Percentiles rank a stretch among this genome's conserved stretches.
Conservation (phyloP, 2,329 filamentous ascomycete species). For the Verticillium albo-atrum region DNA sequence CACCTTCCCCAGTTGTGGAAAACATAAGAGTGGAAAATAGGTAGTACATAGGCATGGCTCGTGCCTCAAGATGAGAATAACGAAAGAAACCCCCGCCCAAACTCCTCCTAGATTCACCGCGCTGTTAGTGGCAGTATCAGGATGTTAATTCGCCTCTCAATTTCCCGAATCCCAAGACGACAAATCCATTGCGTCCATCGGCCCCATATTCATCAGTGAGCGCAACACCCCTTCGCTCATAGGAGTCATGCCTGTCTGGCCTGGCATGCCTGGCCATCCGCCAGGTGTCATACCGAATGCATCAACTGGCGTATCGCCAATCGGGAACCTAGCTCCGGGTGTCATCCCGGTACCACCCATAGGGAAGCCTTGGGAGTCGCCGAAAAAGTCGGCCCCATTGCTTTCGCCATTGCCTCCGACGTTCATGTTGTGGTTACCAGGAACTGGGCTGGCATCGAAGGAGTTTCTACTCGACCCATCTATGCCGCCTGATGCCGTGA, state of each 20-base stretch:
- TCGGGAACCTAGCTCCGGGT: constrained; percentile 26
- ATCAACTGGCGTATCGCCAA: constrained; percentile 30
- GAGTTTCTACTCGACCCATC: constrained; percentile 36
- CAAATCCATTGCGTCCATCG: constrained; percentile 59
- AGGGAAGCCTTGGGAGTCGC: constrained; percentile 31
- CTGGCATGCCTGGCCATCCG: constrained; percentile 38
- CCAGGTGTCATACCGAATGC: constrained; percentile 35
- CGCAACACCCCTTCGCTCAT: constrained; percentile 54
- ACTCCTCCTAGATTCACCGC: too few relatives aligned
- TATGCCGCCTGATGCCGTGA: constrained; percentile 13
- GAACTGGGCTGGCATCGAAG: constrained; percentile 48
- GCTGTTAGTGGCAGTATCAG: not conserved
- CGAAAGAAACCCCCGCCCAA: not conserved
- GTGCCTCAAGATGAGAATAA: not conserved
- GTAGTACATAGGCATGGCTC: not conserved
- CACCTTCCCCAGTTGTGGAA: not conserved
- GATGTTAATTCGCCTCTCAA: not conserved
- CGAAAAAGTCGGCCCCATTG: constrained; percentile 32
- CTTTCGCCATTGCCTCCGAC: constrained; percentile 31
- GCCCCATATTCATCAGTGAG: constrained; percentile 53
- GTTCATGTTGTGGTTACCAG: constrained; percentile 36
- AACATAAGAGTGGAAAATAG: not conserved
- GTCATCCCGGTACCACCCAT: constrained; percentile 27
- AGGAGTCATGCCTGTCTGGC: constrained; percentile 45
- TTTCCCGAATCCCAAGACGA: not conserved